These are phyloP conservation scores for Pseudogymnoascus sp. DNA, from an alignment of 2,329 filamentous ascomycete genomes.

Conservation along the genomic window DNA sequence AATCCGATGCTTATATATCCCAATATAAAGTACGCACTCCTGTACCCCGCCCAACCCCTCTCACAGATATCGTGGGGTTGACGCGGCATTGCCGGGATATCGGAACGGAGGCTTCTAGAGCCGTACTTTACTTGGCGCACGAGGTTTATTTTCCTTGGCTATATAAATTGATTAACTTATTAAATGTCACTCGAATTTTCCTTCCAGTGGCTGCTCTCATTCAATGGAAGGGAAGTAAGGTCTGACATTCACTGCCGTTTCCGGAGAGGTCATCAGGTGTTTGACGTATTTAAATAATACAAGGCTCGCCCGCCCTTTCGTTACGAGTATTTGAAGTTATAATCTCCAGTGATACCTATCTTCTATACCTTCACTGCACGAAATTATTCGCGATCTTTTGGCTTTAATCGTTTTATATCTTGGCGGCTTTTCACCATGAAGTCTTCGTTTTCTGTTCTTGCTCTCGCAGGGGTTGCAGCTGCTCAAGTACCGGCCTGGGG, in stretches of 20 bases:
- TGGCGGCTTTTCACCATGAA: neutral
- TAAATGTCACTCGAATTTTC: neutral
- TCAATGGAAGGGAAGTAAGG: neutral
- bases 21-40: neutral
- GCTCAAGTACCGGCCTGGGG: constrained; percentile 20
- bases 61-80: neutral
- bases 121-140: neutral
- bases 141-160: neutral
- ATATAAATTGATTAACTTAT: neutral
- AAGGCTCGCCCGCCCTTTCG: neutral
- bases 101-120: neutral
- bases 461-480: neutral
- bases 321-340: neutral
- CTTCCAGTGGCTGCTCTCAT: neutral
- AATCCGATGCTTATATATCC: neutral
- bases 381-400: neutral
- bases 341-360: neutral
- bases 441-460: neutral
- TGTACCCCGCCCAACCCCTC: neutral
- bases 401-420: no score
- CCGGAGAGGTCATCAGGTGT: neutral
- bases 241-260: neutral
- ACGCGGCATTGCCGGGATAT: neutral
- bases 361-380: neutral
- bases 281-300: neutral